A percentile compares a stretch with the other conserved stretches of the same genome.
Evolutionary conservation across 2,329 filamentous ascomycete genomes (phyloP).

Genomic region (Bipolaris bicolor): DNA sequence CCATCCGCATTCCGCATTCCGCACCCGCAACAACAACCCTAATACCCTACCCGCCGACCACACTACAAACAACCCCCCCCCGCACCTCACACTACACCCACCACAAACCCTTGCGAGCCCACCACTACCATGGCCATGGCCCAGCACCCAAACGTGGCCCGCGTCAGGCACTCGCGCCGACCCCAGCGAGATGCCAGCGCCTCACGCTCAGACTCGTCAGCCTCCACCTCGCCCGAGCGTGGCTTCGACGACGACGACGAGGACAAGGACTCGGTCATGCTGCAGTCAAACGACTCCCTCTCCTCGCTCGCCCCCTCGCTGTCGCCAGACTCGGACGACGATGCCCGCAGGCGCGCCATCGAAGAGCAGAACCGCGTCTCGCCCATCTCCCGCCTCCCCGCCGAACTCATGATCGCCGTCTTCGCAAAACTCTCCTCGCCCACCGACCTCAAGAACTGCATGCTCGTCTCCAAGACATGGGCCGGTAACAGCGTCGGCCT

Average conservation of each 20-base stretch:
- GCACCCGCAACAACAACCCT: conserved; percentile 3
- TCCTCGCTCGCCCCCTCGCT: conserved; percentile 86
- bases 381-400: conserved; percentile 85
- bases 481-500: conserved; percentile 89
- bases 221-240: conserved; percentile 75
- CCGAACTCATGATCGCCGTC: conserved; percentile 92
- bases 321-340: conserved; percentile 76
- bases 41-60: conserved; percentile 1
- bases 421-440: conserved; percentile 82
- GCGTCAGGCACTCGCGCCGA: conserved; percentile 30
- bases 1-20: neutral
- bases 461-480: conserved; percentile 95
- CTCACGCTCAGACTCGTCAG: conserved; percentile 60
- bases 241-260: conserved; percentile 87
- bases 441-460: conserved; percentile 80
- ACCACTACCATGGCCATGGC: conserved; percentile 13
- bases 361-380: conserved; percentile 71
- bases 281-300: conserved; percentile 83
- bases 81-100: neutral
- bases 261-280: conserved; percentile 91
- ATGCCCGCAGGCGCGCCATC: conserved; percentile 61
- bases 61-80: neutral
- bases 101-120: conserved; percentile 2
- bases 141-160: conserved; percentile 12
- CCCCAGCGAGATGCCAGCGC: conserved; percentile 41